Evolutionary conservation across 163 green algal genomes (phyloP).

Genomic region (Scenedesmus sp.): DNA sequence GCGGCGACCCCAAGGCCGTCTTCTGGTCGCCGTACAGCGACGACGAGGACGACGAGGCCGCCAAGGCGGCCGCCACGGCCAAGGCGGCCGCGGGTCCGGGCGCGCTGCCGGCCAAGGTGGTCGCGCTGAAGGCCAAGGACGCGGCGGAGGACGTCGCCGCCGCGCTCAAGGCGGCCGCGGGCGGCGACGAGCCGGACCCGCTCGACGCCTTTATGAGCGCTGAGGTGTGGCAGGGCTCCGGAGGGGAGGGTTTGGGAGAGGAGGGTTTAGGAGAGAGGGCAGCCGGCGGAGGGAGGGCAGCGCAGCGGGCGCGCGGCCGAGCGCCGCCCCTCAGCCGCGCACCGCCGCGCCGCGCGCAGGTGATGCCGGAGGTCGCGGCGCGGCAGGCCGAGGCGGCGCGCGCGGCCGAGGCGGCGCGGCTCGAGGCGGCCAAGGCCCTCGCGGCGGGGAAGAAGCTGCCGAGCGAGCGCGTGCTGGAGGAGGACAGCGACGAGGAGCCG

Average conservation of each 20-base stretch:
- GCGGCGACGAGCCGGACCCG: conserved; percentile 79
- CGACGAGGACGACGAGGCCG: conserved; percentile 31
- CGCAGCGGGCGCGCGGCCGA: too few species aligned
- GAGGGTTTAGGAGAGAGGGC: neutral
- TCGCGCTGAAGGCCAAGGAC: conserved; percentile 41
- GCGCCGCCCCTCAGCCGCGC: too few species aligned
- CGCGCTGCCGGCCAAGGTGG: conserved; percentile 38
- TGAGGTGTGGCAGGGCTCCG: conserved; percentile 55
- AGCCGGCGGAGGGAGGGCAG: too few species aligned
- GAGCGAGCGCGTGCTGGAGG: conserved; percentile 60
- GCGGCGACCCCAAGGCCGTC: neutral
- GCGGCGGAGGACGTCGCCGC: conserved; percentile 43
- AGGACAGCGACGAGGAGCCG: conserved; percentile 62
- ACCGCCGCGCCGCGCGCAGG: conserved; percentile 43
- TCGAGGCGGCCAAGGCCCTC: conserved; percentile 61
- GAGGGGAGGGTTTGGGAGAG: neutral
- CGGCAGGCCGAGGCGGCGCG: conserved; percentile 70
- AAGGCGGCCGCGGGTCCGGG: neutral
- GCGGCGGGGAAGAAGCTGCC: conserved; percentile 67
- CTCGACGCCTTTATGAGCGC: conserved; percentile 92
- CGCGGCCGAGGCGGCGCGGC: conserved; percentile 65
- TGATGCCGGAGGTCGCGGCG: conserved; percentile 62
- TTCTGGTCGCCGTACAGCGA: conserved; percentile 31
- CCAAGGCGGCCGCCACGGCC: neutral
- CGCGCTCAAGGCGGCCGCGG: neutral